Percentiles rank a stretch among this genome's conserved stretches.
phyloP scores from a whole-genome alignment of 768 basidiomycete genomes.

The Lactifluus pinguis region DNA sequence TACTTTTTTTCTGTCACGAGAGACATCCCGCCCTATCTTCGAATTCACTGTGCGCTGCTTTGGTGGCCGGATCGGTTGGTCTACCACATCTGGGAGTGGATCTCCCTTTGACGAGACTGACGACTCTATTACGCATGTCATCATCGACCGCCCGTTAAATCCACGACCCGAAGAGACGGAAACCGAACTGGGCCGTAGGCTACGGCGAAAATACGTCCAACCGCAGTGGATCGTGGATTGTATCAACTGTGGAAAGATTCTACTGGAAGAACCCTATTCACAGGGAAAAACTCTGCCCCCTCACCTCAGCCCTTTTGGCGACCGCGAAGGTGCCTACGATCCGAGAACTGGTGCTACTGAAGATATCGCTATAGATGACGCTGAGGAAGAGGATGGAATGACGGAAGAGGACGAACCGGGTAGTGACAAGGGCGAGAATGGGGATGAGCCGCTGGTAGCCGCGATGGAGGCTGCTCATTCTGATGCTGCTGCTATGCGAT shows the following conservation, averaged over 20 bases:
- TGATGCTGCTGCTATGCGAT: slow-evolving; percentile 64
- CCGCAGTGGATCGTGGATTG: slow-evolving; percentile 98
- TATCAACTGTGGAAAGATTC: slow-evolving; percentile 77
- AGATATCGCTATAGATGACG: slow-evolving; percentile 27
- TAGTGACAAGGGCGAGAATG: slow-evolving; percentile 9
- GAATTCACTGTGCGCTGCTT: slow-evolving; percentile 91
- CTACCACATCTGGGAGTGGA: slow-evolving; percentile 67
- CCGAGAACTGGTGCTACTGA: slow-evolving; percentile 38
- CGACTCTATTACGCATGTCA: slow-evolving; percentile 84
- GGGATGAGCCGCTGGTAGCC: slow-evolving; percentile 26
- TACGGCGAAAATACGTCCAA: slow-evolving; percentile 80
- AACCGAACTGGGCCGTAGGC: slow-evolving; percentile 51
- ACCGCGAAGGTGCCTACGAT: slow-evolving; percentile 67
- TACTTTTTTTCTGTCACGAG: slow-evolving; percentile 90
- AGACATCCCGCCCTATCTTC: slow-evolving; percentile 83
- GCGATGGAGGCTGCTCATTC: slow-evolving; percentile 34
- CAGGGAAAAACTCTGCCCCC: slow-evolving; percentile 86
- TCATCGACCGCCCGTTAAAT: slow-evolving; percentile 79
- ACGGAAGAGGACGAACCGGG: slow-evolving; percentile 26
- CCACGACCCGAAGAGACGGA: slow-evolving; percentile 39
- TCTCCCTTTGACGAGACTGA: slow-evolving; percentile 74
- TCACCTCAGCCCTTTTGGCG: slow-evolving; percentile 93
- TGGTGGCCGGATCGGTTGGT: slow-evolving; percentile 90
- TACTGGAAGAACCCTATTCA: slow-evolving; percentile 77
- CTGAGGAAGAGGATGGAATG: slow-evolving; percentile 26